Evolutionary conservation across 257 asterid species (phyloP), one percentile per base, ranked within the genome.

Genomic region (Pogostemon cablin): DNA sequence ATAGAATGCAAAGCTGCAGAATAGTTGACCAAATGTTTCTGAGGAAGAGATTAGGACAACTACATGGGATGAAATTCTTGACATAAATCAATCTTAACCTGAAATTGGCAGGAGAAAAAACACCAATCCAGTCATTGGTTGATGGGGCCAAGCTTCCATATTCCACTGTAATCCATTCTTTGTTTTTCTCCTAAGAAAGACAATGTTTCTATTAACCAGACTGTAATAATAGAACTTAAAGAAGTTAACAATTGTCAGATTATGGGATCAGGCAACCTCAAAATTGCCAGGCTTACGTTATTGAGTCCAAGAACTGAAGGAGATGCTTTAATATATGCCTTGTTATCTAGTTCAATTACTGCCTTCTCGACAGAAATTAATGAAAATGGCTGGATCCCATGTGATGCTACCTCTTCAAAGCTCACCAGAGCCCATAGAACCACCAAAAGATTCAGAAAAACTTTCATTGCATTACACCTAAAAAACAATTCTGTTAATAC

Each of bases 31-130:
- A 68, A 20, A 20, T 20, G 25, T 20, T 20, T 20, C 25, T 20
- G 25, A 20, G 25, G 25, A 20, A 20, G 25, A 20, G 25, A 20
- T 20, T 20, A 20, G 25, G 34, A 43, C 2, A 8, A 2, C 10
- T 44, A 44, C 11, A 25, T 5, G 3, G 15, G 40, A 20, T 20
- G 25, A 32, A 72, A 47, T 46, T 37, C 44, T 12, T 73, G 25
- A 50, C 75, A 63, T 61, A 11, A 49, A 35, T 20, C 32, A 56
- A 4, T 15, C 44, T 74, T 62, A 39, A 93, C 99, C 96, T 87
- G 88, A 93, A 89, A 84, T 87, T 91, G 62, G 84, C 91, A 3
- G 99, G 99, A 72, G 99, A 93, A 83, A 93, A 93, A 46, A 93
- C 96, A 64, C 98, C 98, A 49, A 93, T 83, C 99, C 99, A 93